Percentiles rank a stretch among this genome's conserved stretches.
These are phyloP conservation scores for Cornus controversa DNA, from an alignment of 148 eudicot species.

Conservation along the genomic window DNA sequence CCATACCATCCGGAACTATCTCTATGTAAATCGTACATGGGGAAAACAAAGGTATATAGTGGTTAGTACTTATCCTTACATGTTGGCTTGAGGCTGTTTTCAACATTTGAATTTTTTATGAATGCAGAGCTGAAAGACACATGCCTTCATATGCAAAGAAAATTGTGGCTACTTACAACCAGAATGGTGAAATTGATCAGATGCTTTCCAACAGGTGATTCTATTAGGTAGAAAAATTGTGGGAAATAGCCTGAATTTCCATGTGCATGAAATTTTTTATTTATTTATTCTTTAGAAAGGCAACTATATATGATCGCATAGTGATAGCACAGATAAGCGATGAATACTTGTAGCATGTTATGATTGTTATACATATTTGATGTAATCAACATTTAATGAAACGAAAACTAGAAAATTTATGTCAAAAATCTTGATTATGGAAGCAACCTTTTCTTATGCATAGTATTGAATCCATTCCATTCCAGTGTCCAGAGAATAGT, in stretches of 20 bases:
- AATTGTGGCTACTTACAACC: conserved; percentile 79
- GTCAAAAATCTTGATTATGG: background rate
- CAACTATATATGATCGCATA: background rate
- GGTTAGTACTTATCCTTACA: background rate
- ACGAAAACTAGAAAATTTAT: background rate
- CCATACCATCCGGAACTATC: conserved; percentile 94
- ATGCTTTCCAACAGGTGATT: conserved; percentile 56
- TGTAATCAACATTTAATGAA: background rate
- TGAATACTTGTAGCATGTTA: background rate
- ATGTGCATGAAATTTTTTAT: conserved; percentile 1
- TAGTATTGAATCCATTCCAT: background rate
- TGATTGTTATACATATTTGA: background rate
- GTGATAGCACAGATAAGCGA: background rate
- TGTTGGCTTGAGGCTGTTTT: conserved; percentile 3
- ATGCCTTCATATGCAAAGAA: conserved; percentile 90
- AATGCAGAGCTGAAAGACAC: conserved; percentile 79
- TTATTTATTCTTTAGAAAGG: background rate
- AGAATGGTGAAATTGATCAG: conserved; percentile 84
- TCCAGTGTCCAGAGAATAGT: background rate
- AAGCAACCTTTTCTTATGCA: background rate
- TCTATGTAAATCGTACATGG: conserved; percentile 80
- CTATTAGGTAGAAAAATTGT: background rate
- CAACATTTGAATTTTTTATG: conserved; percentile 7
- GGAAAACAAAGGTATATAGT: conserved; percentile 66
- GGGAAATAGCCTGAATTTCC: background rate